Conservation (phyloP, 2,329 filamentous ascomycete species). For the Saccharata proteae region DNA sequence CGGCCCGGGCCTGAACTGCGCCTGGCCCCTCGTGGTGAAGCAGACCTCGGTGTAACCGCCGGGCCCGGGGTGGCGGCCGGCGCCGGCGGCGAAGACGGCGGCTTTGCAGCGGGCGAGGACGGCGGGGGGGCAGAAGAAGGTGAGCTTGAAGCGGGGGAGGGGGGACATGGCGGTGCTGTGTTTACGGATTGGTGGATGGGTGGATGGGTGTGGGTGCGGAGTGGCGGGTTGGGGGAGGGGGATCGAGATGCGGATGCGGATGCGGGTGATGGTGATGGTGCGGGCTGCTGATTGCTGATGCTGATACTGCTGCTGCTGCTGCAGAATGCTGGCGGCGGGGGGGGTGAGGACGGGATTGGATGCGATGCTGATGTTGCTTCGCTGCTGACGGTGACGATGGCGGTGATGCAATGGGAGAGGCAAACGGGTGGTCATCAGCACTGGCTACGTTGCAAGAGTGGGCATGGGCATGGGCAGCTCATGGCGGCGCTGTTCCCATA, state of each 20-base stretch:
- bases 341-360: no score
- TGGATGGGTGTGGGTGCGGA: not conserved
- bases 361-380: no score
- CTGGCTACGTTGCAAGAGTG: no score
- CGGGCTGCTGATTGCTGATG: slow-evolving; percentile 1
- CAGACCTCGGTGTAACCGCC: slow-evolving; percentile 32
- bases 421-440: no score
- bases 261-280: not conserved
- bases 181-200: not conserved
- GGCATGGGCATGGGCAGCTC: no score
- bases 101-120: slow-evolving; percentile 27
- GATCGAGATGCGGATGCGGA: not conserved
- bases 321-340: no score
- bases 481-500: no score
- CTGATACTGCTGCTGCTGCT: no score
- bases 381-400: no score
- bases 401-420: no score
- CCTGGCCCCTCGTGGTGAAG: slow-evolving; percentile 39
- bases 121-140: slow-evolving; percentile 32
- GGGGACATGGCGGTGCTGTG: slow-evolving; percentile 8
- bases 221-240: not conserved
- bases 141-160: slow-evolving; percentile 27
- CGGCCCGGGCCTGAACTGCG: slow-evolving; percentile 54
- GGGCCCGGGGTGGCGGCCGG: slow-evolving; percentile 29
- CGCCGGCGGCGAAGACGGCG: slow-evolving; percentile 34